Evolutionary conservation across 257 asterid genomes (phyloP).

Genomic region (Solanum raphanifolium): DNA sequence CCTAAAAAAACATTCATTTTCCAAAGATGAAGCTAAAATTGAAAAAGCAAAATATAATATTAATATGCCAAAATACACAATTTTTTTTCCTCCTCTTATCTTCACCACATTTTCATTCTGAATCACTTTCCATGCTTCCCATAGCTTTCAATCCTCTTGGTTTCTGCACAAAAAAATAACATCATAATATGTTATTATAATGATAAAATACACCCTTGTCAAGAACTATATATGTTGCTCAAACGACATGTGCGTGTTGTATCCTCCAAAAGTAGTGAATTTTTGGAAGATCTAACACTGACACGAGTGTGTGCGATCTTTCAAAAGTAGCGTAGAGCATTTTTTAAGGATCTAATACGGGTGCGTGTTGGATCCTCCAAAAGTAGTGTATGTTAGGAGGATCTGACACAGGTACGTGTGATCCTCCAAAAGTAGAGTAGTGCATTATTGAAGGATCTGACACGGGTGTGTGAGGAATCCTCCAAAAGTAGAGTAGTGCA

Average conservation of each 20-base stretch:
- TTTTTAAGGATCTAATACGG: too few relatives aligned
- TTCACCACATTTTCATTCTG: slow-evolving; percentile 11
- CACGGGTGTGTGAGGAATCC: neutral
- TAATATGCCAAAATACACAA: neutral
- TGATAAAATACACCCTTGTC: neutral
- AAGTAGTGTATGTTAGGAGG: too few relatives aligned
- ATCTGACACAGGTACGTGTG: too few relatives aligned
- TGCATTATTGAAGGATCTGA: too few relatives aligned
- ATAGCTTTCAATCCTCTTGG: slow-evolving; percentile 34
- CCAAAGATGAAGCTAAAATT: neutral
- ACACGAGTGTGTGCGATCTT: neutral
- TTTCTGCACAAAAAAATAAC: slow-evolving; percentile 11
- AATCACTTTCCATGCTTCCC: slow-evolving; percentile 31
- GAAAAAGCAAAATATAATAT: neutral
- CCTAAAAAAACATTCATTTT: neutral
- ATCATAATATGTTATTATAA: neutral
- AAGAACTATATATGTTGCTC: neutral
- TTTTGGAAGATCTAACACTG: neutral
- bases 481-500: too few relatives aligned
- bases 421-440: too few relatives aligned
- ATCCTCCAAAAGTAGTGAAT: neutral
- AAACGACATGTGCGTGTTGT: neutral
- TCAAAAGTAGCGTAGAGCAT: neutral
- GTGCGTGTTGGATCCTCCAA: neutral
- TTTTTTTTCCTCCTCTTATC: neutral